These are phyloP conservation scores for Biscogniauxia mediterranea DNA, from an alignment of 2,329 filamentous ascomycete species.

Conservation along the genomic window DNA sequence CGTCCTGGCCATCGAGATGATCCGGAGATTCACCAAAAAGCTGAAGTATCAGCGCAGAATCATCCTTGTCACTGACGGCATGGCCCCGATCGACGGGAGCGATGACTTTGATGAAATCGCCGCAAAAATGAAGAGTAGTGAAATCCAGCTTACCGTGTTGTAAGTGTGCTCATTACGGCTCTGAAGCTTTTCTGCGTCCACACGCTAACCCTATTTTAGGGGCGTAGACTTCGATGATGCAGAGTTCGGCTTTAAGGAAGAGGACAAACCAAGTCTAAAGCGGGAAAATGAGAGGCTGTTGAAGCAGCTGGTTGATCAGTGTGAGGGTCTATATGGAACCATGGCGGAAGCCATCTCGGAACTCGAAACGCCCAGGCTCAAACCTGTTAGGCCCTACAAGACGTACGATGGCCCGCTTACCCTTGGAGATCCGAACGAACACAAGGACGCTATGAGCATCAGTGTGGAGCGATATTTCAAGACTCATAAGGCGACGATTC, in stretches of 20 bases:
- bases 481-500: constrained; percentile 72
- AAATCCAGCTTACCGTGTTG: constrained; percentile 78
- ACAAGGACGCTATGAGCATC: constrained; percentile 74
- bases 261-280: constrained; percentile 74
- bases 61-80: constrained; percentile 80
- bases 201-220: constrained; percentile 40
- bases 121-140: constrained; percentile 69
- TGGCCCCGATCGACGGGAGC: constrained; percentile 63
- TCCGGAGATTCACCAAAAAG: constrained; percentile 73
- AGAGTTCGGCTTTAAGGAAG: constrained; percentile 89
- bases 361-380: constrained; percentile 73
- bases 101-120: constrained; percentile 70
- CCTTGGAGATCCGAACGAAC: constrained; percentile 73
- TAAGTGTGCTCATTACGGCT: constrained; percentile 40
- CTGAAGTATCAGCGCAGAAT: constrained; percentile 80
- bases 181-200: background rate
- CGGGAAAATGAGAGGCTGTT: constrained; percentile 72
- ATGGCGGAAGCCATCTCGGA: constrained; percentile 82
- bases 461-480: constrained; percentile 89
- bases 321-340: constrained; percentile 75
- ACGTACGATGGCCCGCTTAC: constrained; percentile 78
- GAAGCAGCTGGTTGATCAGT: constrained; percentile 62
- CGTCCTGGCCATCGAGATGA: constrained; percentile 84
- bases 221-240: constrained; percentile 92
- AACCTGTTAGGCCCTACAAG: constrained; percentile 70